Percentiles rank a stretch among this genome's conserved stretches.
phyloP scores from a whole-genome alignment of 176 grass and related monocot genomes.

The Bromus sterilis region DNA sequence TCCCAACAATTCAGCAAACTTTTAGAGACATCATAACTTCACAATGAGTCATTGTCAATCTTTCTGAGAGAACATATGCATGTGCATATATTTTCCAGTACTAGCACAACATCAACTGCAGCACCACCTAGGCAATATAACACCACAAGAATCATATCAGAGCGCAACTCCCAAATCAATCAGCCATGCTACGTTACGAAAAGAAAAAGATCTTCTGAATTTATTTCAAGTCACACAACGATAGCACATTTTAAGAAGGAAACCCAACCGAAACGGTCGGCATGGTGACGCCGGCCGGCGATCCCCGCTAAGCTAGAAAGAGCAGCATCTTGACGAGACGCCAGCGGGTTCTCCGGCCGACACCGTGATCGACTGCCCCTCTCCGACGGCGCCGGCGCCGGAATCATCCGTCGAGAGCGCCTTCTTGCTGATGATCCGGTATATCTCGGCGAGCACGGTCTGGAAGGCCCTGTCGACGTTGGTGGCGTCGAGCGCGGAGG shows the following conservation, averaged over 20 bases:
- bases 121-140: neutral
- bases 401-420: conserved; percentile 7
- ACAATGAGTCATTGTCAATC: neutral
- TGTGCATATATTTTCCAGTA: neutral
- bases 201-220: neutral
- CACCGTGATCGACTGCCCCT: conserved; percentile 44
- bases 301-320: conserved; percentile 32
- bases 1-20: neutral
- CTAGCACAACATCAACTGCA: neutral
- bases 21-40: neutral
- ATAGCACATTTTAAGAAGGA: neutral
- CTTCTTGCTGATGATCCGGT: conserved; percentile 51
- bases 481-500: conserved; percentile 71
- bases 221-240: neutral
- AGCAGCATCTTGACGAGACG: conserved; percentile 40
- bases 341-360: neutral
- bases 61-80: too few relatives aligned
- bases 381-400: neutral
- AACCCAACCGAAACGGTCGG: neutral
- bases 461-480: conserved; percentile 69
- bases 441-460: conserved; percentile 49
- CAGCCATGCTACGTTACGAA: neutral
- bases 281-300: too few relatives aligned
- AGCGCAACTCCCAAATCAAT: neutral
- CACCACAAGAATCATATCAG: neutral